Evolutionary conservation across 2,329 filamentous ascomycete species (phyloP).

Genomic region (Chaetomiaceae sp.): DNA sequence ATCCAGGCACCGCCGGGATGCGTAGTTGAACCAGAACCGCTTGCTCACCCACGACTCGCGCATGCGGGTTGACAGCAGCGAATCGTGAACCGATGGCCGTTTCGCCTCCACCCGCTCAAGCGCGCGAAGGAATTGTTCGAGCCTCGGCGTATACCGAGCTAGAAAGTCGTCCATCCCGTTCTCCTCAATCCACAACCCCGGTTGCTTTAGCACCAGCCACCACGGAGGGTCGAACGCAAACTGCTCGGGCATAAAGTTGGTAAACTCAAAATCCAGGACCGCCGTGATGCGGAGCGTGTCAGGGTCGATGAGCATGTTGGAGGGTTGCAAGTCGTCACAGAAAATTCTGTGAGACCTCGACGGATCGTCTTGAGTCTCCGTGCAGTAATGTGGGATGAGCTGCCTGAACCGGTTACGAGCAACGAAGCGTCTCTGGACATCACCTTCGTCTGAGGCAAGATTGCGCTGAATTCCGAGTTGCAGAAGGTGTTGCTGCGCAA

Average conservation of each 20-base stretch:
- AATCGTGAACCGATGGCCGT: background rate
- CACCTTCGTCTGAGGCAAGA: conserved; percentile 25
- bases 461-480: conserved; percentile 29
- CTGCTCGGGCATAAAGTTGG: conserved; percentile 35
- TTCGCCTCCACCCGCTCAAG: conserved; percentile 27
- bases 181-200: background rate
- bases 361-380: conserved; percentile 29
- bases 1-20: background rate
- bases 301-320: conserved; percentile 35
- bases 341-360: conserved; percentile 26
- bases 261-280: conserved; percentile 37
- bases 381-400: conserved; percentile 28
- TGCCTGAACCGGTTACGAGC: conserved; percentile 30
- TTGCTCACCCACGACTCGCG: background rate
- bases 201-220: conserved; percentile 25
- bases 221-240: conserved; percentile 34
- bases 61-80: background rate
- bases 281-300: conserved; percentile 32
- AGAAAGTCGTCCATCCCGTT: conserved; percentile 21
- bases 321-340: conserved; percentile 34
- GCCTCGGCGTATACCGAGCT: conserved; percentile 27
- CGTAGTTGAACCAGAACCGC: background rate
- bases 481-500: conserved; percentile 24
- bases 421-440: conserved; percentile 28
- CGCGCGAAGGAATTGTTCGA: conserved; percentile 33